These are phyloP conservation scores for Pleurotus tuoliensis DNA, from an alignment of 768 basidiomycete genomes.

Conservation along the genomic window DNA sequence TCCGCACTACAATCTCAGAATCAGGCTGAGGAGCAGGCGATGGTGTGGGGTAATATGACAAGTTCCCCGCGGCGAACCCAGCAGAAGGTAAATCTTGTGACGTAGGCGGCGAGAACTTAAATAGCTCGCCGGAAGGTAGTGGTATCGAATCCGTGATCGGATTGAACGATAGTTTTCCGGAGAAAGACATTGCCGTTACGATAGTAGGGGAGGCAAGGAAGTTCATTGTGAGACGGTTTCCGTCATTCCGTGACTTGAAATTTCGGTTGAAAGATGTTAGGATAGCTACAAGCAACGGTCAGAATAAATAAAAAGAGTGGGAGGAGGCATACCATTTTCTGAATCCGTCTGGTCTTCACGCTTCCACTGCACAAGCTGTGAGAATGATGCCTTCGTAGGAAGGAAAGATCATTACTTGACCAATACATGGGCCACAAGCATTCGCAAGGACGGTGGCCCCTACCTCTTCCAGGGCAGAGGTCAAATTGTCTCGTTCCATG, in stretches of 20 bases:
- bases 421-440: slow-evolving; percentile 98
- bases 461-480: slow-evolving; percentile 74
- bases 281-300: slow-evolving; percentile 58
- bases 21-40: slow-evolving; percentile 72
- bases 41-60: slow-evolving; percentile 74
- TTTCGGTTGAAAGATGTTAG: slow-evolving; percentile 94
- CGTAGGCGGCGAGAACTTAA: slow-evolving; percentile 80
- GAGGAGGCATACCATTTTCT: slow-evolving; percentile 69
- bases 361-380: slow-evolving; percentile 65
- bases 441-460: slow-evolving; percentile 96
- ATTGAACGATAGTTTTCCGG: slow-evolving; percentile 91
- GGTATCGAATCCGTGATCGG: slow-evolving; percentile 75
- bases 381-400: neutral
- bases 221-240: slow-evolving; percentile 92
- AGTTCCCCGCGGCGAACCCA: slow-evolving; percentile 77
- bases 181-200: slow-evolving; percentile 97
- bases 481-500: slow-evolving; percentile 91
- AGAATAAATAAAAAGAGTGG: slow-evolving; percentile 3
- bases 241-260: slow-evolving; percentile 93
- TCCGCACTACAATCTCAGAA: slow-evolving; percentile 71
- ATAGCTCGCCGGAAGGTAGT: slow-evolving; percentile 66
- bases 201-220: slow-evolving; percentile 96
- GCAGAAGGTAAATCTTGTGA: slow-evolving; percentile 80
- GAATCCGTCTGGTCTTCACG: slow-evolving; percentile 82
- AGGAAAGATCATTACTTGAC: slow-evolving; percentile 54